phyloP scores from a whole-genome alignment of 2,329 filamentous ascomycete genomes.

The Colletotrichum spaethianum region DNA sequence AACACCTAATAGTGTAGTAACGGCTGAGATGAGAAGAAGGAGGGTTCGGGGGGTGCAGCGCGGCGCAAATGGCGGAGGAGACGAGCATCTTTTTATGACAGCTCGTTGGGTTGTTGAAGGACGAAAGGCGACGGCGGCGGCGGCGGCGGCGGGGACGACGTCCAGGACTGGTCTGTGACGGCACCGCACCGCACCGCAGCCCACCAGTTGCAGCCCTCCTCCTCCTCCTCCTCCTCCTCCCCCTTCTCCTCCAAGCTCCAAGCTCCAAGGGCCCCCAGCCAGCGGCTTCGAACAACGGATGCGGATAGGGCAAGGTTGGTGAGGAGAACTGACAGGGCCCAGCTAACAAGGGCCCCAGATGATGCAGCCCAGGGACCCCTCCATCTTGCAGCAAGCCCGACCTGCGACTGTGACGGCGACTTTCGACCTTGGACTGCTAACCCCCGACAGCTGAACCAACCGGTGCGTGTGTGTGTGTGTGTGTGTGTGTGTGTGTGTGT shows the following conservation, averaged over 20 bases:
- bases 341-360: background rate
- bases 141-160: constrained; percentile 10
- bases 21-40: constrained; percentile 6
- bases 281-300: constrained; percentile 28
- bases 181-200: constrained; percentile 20
- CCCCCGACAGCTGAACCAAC: background rate
- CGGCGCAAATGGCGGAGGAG: constrained; percentile 13
- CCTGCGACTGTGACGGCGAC: background rate
- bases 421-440: background rate
- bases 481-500: no score
- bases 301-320: constrained; percentile 30
- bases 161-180: constrained; percentile 4
- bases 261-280: constrained; percentile 9
- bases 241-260: background rate
- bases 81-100: constrained; percentile 39
- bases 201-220: background rate
- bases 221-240: constrained; percentile 5
- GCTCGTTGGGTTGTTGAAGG: constrained; percentile 10
- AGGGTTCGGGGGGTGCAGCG: background rate
- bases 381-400: constrained; percentile 9
- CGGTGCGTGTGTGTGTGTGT: background rate
- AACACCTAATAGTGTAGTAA: constrained; percentile 38
- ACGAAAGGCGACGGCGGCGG: constrained; percentile 14
- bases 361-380: constrained; percentile 1
- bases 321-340: constrained; percentile 16